Evolutionary conservation across 1,139 yeast genomes (phyloP), one percentile per base, ranked within the genome.

Genomic region (Diutina pseudorugosa): DNA sequence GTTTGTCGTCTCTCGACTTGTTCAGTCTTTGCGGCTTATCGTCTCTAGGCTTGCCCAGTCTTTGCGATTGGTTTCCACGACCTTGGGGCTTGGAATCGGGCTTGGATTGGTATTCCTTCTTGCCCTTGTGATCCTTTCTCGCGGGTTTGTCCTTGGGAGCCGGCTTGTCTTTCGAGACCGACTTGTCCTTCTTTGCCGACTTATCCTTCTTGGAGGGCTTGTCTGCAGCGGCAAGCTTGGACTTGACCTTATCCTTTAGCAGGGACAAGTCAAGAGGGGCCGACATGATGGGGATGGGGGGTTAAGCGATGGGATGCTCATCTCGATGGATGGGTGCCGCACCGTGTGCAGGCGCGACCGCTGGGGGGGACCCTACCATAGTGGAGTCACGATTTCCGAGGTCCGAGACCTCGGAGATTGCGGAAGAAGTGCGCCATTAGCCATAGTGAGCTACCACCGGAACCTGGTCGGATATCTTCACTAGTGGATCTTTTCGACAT

Each of bases 211-310:
- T 58, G 54, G 56, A 52, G 40, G 48, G 54, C 51, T 52, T 54
- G n/a, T 58, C 60, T 48, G 53, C 57, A n/a, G 21, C 48, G 12
- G 52, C 54, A 58, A 77, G 64, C 61, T 77, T 76, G 56, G 64
- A 69, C 47, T 82, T 67, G 52, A 82, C 78, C 66, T 77, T 81
- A 59, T 78, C 84, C 65, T 75, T 80, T 64, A 82, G 69, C 51
- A 83, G 75, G 53, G 58, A 55, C 61, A 82, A 68, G 64, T 75
- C 67, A 57, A 74, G 64, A 55, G 65, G 66, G 16, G 69, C 56
- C 51, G 40, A 23, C 49, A 45, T 45, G 23, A 21, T 45, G 49
- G 21, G 25, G 20, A 23, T n/a, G 12, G 33, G n/a, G 30, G 20
- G 16, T 44, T 20, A 6, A 30, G 36, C 36, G 36, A 30, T 30